A percentile compares a stretch with the other conserved stretches of the same genome.
Evolutionary conservation across 129 eudicot species (phyloP).

Genomic region (Logfia minima): DNA sequence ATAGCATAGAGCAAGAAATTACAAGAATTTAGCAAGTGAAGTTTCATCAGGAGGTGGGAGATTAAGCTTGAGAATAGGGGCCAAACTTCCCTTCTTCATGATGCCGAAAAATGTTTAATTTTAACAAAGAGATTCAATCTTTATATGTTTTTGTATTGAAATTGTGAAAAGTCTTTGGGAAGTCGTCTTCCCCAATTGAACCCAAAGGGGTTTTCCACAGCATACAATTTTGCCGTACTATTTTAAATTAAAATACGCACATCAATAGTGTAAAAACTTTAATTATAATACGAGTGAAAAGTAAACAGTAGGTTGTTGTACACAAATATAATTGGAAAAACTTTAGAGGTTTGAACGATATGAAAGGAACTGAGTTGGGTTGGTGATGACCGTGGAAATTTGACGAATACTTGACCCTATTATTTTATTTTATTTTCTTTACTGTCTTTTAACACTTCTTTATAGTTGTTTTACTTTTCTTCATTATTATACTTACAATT

Average conservation of each 20-base stretch:
- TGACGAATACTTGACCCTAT: no score
- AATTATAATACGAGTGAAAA: no score
- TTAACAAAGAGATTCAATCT: slow-evolving; percentile 8
- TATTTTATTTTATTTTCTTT: no score
- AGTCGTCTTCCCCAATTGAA: slow-evolving; percentile 38
- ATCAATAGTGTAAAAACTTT: background rate
- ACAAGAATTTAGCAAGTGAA: slow-evolving; percentile 79
- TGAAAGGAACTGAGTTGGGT: no score
- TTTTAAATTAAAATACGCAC: slow-evolving; percentile 17
- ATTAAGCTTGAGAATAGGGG: slow-evolving; percentile 68
- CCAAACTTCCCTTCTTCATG: slow-evolving; percentile 76
- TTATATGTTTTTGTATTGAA: slow-evolving; percentile 15
- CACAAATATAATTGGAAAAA: no score
- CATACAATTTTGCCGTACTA: slow-evolving; percentile 9
- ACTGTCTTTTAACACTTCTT: no score
- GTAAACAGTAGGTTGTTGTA: background rate
- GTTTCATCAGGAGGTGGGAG: slow-evolving; percentile 82
- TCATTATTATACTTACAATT: no score
- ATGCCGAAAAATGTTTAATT: slow-evolving; percentile 11
- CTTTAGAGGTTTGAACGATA: no score
- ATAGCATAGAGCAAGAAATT: slow-evolving; percentile 21
- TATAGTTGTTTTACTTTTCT: no score
- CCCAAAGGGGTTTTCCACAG: slow-evolving; percentile 31
- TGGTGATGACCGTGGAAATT: no score
- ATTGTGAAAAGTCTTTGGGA: slow-evolving; percentile 38